Evolutionary conservation across 345 rosid genomes (phyloP), one percentile per base, ranked within the genome.

Genomic region (Syzygium jambos): DNA sequence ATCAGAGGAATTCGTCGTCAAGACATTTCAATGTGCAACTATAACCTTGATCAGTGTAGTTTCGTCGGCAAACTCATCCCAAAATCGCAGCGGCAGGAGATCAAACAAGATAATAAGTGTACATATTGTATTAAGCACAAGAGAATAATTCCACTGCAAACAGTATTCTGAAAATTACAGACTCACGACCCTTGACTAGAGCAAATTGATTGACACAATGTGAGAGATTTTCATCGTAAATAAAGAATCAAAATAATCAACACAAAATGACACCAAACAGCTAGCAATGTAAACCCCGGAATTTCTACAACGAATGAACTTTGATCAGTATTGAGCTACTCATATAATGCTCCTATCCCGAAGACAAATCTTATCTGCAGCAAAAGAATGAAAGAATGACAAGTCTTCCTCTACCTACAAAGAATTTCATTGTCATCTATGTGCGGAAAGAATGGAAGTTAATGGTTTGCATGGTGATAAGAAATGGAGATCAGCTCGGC

Each of bases 381-480:
- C 87, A 86, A 85, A 85, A 85, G 86, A 85, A 85, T 73, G 82
- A 73, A 73, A 73, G 82, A 73, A 85, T 54, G 51, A 38, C 73
- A 25, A 34, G 46, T 15, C 53, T 52, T 86, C 55, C 68, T 86
- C 52, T 59, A 85, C 78, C 85, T 86, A 86, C 88, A 86, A 68
- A 92, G 94, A 94, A 94, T 92, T 90, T 93, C 77, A 85, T 78
- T 82, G 86, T 88, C 88, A 86, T 87, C 89, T 87, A 86, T 91
- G 91, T 88, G 86, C 90, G 91, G 87, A 87, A 89, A 90, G 91
- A 87, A 88, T 82, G 87, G 80, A 86, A 88, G 41, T 7, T 78
- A 29, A 84, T 41, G 78, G 52, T 59, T 85, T 88, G 89, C 89
- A 52, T 88, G 88, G 88, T 87, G 87, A 88, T 90, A 94, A 88